Percentiles rank a stretch among this genome's conserved stretches.
Conservation (phyloP, 2,329 filamentous ascomycete species). For the Paraconiothyrium brasiliense region DNA sequence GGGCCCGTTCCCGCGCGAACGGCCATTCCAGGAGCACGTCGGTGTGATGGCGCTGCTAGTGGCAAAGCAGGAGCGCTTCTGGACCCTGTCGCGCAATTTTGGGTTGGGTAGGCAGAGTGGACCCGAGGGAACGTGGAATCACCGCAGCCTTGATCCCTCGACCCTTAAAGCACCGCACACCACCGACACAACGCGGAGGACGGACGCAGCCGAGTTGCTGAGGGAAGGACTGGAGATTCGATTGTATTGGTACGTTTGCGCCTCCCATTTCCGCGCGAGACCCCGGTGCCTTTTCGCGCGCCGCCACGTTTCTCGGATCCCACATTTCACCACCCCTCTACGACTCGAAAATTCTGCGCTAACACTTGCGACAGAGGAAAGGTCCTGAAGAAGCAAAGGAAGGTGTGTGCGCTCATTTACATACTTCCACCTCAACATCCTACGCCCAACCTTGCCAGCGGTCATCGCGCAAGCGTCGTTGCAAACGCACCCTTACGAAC, state of each 20-base stretch:
- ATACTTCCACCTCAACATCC: constrained; percentile 6
- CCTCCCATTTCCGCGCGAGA: neutral
- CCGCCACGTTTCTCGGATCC: constrained; percentile 31
- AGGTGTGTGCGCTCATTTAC: constrained; percentile 27
- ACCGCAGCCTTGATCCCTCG: constrained; percentile 31
- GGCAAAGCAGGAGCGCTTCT: constrained; percentile 22
- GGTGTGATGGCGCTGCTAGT: constrained; percentile 11
- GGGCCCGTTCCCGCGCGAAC: constrained; percentile 4
- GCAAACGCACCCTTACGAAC: constrained; percentile 36
- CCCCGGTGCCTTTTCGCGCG: constrained; percentile 10
- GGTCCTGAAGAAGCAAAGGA: constrained; percentile 33
- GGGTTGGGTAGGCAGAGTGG: no score
- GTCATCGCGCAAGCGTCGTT: constrained; percentile 21
- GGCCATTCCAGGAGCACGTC: constrained; percentile 15
- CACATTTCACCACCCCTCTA: constrained; percentile 38
- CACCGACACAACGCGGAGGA: constrained; percentile 41
- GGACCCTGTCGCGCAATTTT: constrained; percentile 18
- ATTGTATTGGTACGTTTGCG: constrained; percentile 41
- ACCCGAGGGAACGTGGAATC: no score
- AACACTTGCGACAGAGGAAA: constrained; percentile 43
- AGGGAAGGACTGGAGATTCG: constrained; percentile 51
- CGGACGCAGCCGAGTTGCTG: constrained; percentile 52
- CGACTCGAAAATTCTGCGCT: constrained; percentile 43
- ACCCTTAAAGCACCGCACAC: constrained; percentile 30
- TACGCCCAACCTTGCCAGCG: constrained; percentile 18